Base-by-base conservation (phyloP, 139 green algal species). In the Chlamydomonas urium region DNA sequence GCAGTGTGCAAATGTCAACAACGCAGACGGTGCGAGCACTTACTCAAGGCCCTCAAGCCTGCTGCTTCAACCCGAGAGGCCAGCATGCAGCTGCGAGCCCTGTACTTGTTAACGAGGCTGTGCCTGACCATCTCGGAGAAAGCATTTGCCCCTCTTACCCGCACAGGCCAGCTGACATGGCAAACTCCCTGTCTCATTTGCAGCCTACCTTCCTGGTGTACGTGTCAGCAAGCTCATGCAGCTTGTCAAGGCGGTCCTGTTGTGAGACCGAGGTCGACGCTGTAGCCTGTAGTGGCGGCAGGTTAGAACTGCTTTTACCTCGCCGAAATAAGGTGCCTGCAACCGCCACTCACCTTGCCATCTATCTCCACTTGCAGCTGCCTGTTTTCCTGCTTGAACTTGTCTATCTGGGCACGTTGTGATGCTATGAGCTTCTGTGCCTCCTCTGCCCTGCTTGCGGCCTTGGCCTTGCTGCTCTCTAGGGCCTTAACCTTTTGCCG, bases 221-320 rank as follows among this genome's bases (percentile, higher is more conserved):
- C 32, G 71, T 82, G 53, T 82, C 77, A 14, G 73, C 50, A 21
- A 82, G 58, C 23, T 82, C 77, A 28, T 66, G 59, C n/a, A 82
- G 60, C 66, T 79, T 82, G 42, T 82, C 72, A 10, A 66, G 58
- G 1, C 77, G 71, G 1, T 79, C 77, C 48, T 70, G 53, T 50
- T 79, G 76, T 0, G 66, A 59, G 14, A 8, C 29, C 42, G 14
- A 50, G 42, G 42, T 50, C 10, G 42, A 50, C 10, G 42, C 42
- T 24, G 10, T 14, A 50, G 10, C 42, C 42, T 50, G 42, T 14
- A 14, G 10, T n/a, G n/a, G 42, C 14, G 42, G 42, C 42, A 50
- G 42, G 42, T 50, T 8, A 24, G 42, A 8, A 50, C 14, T 8
- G 42, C 10, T 24, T 50, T 8, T 50, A 8, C 14, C 42, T 50